phyloP scores from a whole-genome alignment of 108 stramenopile species.

The Skeletonema grethae region DNA sequence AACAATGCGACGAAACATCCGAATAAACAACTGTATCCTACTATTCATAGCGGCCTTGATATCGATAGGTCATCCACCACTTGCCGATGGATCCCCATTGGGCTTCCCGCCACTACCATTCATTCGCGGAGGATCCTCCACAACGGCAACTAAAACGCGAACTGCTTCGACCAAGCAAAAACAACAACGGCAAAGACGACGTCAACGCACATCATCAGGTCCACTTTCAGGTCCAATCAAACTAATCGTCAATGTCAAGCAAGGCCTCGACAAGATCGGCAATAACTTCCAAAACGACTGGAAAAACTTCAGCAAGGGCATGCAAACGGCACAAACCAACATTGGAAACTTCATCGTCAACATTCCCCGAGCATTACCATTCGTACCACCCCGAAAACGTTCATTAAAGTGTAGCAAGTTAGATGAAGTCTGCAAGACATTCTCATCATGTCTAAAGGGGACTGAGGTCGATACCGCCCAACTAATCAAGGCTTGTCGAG shows the following conservation, averaged over 20 bases:
- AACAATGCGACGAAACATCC: background rate
- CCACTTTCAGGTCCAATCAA: conserved; percentile 5
- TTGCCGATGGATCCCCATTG: background rate
- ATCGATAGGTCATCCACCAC: background rate
- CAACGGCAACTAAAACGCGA: conserved; percentile 7
- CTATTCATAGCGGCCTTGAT: background rate
- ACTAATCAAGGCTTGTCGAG: conserved; percentile 52
- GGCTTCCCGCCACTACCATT: conserved; percentile 21
- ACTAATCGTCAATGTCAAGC: conserved; percentile 8
- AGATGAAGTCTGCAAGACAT: conserved; percentile 38
- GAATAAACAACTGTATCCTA: background rate
- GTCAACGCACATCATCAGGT: conserved; percentile 1
- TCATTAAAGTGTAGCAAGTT: conserved; percentile 27
- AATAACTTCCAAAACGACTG: conserved; percentile 21
- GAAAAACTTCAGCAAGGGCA: conserved; percentile 4
- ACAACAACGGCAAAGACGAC: conserved; percentile 6
- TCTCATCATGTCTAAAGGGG: conserved; percentile 19
- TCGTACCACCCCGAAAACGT: conserved; percentile 9
- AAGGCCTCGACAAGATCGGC: conserved; percentile 22
- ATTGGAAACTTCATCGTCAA: conserved; percentile 16
- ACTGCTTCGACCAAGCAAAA: conserved; percentile 13
- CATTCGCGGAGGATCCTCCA: conserved; percentile 37
- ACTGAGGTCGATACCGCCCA: conserved; percentile 51
- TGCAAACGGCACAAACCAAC: background rate
- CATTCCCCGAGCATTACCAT: conserved; percentile 10